Conservation (phyloP, 768 basidiomycete species). For the Lyophyllum semitale region DNA sequence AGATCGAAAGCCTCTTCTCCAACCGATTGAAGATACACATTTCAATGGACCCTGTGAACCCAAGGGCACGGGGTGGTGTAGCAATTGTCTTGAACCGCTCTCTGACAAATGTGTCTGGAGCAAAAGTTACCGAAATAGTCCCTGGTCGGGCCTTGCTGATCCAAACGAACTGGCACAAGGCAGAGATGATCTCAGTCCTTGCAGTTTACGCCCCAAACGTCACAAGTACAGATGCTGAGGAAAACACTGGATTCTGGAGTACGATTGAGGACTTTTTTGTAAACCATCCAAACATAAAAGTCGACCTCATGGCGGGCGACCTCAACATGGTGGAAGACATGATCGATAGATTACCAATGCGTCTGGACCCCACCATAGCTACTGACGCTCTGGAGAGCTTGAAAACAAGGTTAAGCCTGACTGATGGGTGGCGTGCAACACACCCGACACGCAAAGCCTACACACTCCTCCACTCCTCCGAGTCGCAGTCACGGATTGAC, state of each 20-base stretch:
- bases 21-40: too few species aligned
- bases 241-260: background rate
- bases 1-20: too few species aligned
- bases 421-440: constrained; percentile 34
- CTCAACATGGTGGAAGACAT: constrained; percentile 42
- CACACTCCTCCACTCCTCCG: constrained; percentile 22
- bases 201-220: background rate
- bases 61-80: background rate
- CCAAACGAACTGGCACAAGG: background rate
- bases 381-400: constrained; percentile 20
- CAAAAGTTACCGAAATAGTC: background rate
- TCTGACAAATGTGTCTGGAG: background rate
- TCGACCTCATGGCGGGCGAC: constrained; percentile 40
- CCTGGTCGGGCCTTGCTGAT: background rate
- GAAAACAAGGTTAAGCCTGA: constrained; percentile 16
- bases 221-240: background rate
- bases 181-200: background rate
- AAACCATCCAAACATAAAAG: constrained; percentile 9
- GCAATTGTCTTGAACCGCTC: background rate
- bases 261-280: background rate
- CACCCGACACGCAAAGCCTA: constrained; percentile 22
- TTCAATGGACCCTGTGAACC: background rate
- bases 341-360: constrained; percentile 33
- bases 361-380: constrained; percentile 14
- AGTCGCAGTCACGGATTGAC: constrained; percentile 32